Percentiles rank a stretch among this genome's conserved stretches.
These are phyloP conservation scores for Lepidopterella palustris DNA, from an alignment of 495 filamentous ascomycete genomes.

Conservation along the genomic window DNA sequence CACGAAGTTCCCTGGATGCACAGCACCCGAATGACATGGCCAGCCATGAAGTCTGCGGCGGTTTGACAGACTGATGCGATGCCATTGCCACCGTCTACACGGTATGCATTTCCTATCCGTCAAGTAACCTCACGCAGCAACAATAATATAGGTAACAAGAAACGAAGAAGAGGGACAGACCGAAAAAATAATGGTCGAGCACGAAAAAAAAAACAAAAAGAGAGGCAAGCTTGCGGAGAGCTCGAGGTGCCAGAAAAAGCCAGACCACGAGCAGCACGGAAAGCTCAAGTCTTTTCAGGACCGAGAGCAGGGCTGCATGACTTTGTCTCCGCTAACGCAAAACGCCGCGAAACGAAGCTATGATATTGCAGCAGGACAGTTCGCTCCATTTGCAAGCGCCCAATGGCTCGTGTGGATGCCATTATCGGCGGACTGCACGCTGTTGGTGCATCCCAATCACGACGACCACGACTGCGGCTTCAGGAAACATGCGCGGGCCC, in stretches of 20 bases:
- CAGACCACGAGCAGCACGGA: not conserved
- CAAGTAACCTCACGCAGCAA: constrained; percentile 1
- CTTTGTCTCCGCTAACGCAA: not conserved
- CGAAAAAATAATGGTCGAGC: constrained; percentile 9
- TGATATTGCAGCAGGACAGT: constrained; percentile 7
- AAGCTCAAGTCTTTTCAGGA: constrained; percentile 15
- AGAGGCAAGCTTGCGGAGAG: constrained; percentile 2
- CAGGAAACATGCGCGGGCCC: not conserved
- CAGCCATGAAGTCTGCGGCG: constrained; percentile 24
- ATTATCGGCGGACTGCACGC: not conserved
- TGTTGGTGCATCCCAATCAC: constrained; percentile 7
- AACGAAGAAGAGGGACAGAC: not conserved
- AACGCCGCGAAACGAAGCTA: constrained; percentile 3
- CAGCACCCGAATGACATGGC: constrained; percentile 30
- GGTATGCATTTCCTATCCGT: constrained; percentile 9
- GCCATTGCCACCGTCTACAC: constrained; percentile 13
- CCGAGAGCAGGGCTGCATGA: not conserved
- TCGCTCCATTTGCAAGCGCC: constrained; percentile 14
- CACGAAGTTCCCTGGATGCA: constrained; percentile 21
- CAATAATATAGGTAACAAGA: not conserved
- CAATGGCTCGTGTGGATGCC: not conserved
- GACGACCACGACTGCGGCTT: constrained; percentile 3
- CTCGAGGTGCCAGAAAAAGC: not conserved
- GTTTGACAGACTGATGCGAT: constrained; percentile 7
- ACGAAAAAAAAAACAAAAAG: no score